Conservation (phyloP, 805 yeast genomes). For the Metschnikowia cubensis region DNA sequence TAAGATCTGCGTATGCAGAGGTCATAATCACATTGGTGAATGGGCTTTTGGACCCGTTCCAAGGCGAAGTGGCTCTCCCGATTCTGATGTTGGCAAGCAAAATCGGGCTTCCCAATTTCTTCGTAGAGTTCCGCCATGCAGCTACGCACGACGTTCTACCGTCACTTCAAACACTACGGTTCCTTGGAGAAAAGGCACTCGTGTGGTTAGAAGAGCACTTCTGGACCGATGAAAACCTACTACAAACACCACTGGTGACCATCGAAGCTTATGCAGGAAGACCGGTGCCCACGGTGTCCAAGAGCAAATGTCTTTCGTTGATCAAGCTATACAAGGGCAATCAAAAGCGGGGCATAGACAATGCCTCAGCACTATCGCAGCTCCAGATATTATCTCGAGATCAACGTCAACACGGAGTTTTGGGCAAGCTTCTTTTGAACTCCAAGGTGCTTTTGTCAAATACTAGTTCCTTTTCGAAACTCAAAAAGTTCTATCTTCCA, state of each 20-base stretch:
- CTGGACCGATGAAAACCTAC: constrained; percentile 45
- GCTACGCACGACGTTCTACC: constrained; percentile 91
- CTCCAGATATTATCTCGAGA: constrained; percentile 1
- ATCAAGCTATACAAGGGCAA: not conserved
- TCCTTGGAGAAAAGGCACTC: constrained; percentile 57
- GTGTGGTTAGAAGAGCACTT: constrained; percentile 71
- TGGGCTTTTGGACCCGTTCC: constrained; percentile 84
- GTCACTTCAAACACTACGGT: constrained; percentile 59
- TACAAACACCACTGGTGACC: constrained; percentile 5
- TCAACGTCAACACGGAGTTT: not conserved
- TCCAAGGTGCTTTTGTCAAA: constrained; percentile 5
- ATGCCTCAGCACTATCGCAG: not conserved
- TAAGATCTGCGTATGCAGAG: constrained; percentile 59
- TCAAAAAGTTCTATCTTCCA: not conserved
- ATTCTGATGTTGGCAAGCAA: constrained; percentile 68
- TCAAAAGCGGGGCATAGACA: constrained; percentile 4
- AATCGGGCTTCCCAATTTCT: constrained; percentile 66
- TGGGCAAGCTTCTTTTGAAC: constrained; percentile 1
- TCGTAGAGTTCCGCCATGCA: constrained; percentile 86
- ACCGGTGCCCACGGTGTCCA: not conserved
- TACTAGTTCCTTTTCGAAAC: not conserved
- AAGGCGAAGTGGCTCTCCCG: constrained; percentile 75
- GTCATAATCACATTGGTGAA: constrained; percentile 82
- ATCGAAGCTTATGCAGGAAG: not conserved
- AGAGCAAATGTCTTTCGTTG: not conserved